These are phyloP conservation scores for Aspergillus uvarum DNA, from an alignment of 2,329 filamentous ascomycete species.

Conservation along the genomic window DNA sequence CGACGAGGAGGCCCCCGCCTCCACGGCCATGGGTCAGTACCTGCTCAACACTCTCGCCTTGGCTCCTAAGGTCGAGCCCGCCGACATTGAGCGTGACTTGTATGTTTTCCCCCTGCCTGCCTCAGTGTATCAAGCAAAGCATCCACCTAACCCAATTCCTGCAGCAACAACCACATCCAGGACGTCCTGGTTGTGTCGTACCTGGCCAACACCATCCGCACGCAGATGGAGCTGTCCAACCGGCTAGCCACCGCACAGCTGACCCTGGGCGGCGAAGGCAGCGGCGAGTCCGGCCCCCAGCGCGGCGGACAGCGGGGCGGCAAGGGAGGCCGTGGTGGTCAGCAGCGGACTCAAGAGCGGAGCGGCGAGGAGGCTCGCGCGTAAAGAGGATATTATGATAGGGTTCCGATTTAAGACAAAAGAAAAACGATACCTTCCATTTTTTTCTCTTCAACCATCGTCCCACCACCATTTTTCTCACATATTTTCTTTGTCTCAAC, in stretches of 20 bases:
- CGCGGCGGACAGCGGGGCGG: slow-evolving; percentile 42
- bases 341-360: slow-evolving; percentile 42
- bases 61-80: slow-evolving; percentile 88
- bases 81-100: slow-evolving; percentile 94
- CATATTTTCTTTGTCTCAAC: slow-evolving; percentile 4
- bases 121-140: slow-evolving; percentile 9
- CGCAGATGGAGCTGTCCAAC: slow-evolving; percentile 97
- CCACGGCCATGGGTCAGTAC: slow-evolving; percentile 89
- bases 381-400: slow-evolving; percentile 20
- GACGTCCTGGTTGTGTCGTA: slow-evolving; percentile 98
- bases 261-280: slow-evolving; percentile 52
- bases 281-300: slow-evolving; percentile 37
- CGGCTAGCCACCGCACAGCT: slow-evolving; percentile 79
- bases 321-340: slow-evolving; percentile 42
- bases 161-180: slow-evolving; percentile 96
- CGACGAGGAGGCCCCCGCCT: slow-evolving; percentile 82
- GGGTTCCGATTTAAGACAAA: slow-evolving; percentile 15
- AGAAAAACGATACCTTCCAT: slow-evolving; percentile 24
- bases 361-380: slow-evolving; percentile 40
- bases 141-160: slow-evolving; percentile 28
- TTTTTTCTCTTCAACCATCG: slow-evolving; percentile 15
- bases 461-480: slow-evolving; percentile 14
- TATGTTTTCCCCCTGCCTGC: slow-evolving; percentile 41
- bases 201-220: slow-evolving; percentile 96
- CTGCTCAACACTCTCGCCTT: slow-evolving; percentile 90